phyloP scores from a whole-genome alignment of 148 eudicot genomes.

The Persicaria maculosa region DNA sequence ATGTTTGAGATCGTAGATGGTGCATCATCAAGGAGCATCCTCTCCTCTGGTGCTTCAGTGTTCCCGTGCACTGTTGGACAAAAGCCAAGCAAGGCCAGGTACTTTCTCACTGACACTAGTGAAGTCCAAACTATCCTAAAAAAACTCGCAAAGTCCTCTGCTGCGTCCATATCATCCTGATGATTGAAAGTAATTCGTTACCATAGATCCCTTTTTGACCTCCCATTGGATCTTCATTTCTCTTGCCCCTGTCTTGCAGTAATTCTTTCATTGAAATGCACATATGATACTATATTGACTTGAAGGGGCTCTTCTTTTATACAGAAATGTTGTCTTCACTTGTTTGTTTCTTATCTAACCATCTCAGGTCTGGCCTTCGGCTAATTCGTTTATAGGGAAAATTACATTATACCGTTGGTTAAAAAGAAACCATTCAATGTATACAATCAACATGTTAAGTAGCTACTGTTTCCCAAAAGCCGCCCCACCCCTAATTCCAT shows the following conservation, averaged over 20 bases:
- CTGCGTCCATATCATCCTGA: not conserved
- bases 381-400: too few species aligned
- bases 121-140: slow-evolving; percentile 31
- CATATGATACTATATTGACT: not conserved
- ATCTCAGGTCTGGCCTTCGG: too few species aligned
- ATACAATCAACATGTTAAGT: too few species aligned
- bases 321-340: not conserved
- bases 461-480: too few species aligned
- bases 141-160: slow-evolving; percentile 7
- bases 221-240: not conserved
- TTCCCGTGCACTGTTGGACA: slow-evolving; percentile 39
- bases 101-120: slow-evolving; percentile 32
- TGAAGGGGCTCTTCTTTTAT: not conserved
- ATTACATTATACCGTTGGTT: too few species aligned
- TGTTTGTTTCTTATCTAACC: too few species aligned
- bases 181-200: not conserved
- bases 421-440: too few species aligned
- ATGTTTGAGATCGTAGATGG: slow-evolving; percentile 32
- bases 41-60: slow-evolving; percentile 21
- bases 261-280: not conserved
- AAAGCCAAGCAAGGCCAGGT: slow-evolving; percentile 37
- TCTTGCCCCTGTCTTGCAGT: not conserved
- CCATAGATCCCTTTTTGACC: not conserved
- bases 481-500: too few species aligned
- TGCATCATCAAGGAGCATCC: slow-evolving; percentile 18